Evolutionary conservation across 768 basidiomycete species (phyloP), one percentile per base, ranked within the genome.

Genomic region (Piloderma croceum): DNA sequence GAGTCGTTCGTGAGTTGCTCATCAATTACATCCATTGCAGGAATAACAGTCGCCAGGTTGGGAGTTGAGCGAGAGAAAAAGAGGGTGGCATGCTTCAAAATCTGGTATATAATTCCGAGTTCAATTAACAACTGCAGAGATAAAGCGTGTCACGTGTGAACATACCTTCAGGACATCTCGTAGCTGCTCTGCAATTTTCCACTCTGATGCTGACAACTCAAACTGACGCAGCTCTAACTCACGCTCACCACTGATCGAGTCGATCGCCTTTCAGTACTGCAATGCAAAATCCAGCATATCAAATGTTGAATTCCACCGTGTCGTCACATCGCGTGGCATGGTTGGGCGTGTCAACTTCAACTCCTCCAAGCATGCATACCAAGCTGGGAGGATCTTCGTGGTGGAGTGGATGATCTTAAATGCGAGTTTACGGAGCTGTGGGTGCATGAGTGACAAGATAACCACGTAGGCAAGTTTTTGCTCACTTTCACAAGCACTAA

Each of bases 271-370:
- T 5, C 50, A 44, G 41, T 67, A 60, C 5, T 57, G 31, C 7
- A 58, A 7, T 0, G 61, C 57, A 43, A 63, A 59, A 2, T 50
- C 32, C 2, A 70, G 43, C 65, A 71, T 68, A 36, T 66, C 51
- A 29, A 48, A 65, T 0, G 59, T 65, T 5, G 59, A 65, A 32
- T 68, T 66, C 68, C 66, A 70, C 0, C 56, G 44, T 0, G 66
- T 69, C 3, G 40, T 18, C 1, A 71, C 61, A 43, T 73, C 62
- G 3, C 59, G 52, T 1, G 67, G 67, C 47, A 70, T 63, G 12
- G 58, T 51, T 2, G 49, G 41, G 1, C n/a, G 7, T 1, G 33
- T 7, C 3, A 63, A 35, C 0, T 48, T 27, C 5, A 44, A 32
- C 1, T 49, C 42, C 2, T 47, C 9, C 1, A 62, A 33, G 5